Conservation (phyloP, 2,329 filamentous ascomycete genomes). For the Simplicillium aogashimaense region DNA sequence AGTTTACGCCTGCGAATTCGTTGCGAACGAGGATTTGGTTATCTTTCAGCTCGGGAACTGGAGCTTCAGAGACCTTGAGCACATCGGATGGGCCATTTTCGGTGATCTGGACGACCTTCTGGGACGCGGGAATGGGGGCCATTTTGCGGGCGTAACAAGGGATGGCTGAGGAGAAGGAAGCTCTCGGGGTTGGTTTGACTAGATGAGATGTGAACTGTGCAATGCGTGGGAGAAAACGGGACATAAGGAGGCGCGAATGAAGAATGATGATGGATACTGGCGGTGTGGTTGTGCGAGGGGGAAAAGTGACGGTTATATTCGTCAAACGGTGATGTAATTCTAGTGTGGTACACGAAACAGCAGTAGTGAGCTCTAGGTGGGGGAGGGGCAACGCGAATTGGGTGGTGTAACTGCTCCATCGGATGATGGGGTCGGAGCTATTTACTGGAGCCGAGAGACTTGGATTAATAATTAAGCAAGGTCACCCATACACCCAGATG, state of each 20-base stretch:
- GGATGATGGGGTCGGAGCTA: too few species aligned
- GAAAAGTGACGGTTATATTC: not conserved
- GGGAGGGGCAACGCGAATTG: too few species aligned
- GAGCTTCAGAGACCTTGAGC: constrained; percentile 60
- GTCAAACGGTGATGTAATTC: too few species aligned
- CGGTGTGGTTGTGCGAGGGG: not conserved
- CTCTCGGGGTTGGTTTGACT: not conserved
- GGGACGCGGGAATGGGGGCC: constrained; percentile 63
- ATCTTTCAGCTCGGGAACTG: constrained; percentile 55
- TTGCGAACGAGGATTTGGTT: constrained; percentile 75
- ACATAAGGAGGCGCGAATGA: not conserved
- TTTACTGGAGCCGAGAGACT: too few species aligned
- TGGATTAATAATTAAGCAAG: too few species aligned
- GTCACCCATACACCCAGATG: too few species aligned
- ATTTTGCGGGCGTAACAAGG: constrained; percentile 40
- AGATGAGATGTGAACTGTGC: not conserved
- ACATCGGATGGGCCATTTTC: constrained; percentile 60
- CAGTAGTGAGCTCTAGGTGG: too few species aligned
- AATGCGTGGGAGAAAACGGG: not conserved
- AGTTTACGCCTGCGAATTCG: constrained; percentile 73
- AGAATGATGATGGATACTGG: not conserved
- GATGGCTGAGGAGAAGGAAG: not conserved
- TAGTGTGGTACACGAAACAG: too few species aligned
- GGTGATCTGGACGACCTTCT: constrained; percentile 58
- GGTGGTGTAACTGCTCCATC: too few species aligned